A percentile compares a stretch with the other conserved stretches of the same genome.
These are phyloP conservation scores for Sungouiella thailandica DNA, from an alignment of 805 yeast species.

Conservation along the genomic window DNA sequence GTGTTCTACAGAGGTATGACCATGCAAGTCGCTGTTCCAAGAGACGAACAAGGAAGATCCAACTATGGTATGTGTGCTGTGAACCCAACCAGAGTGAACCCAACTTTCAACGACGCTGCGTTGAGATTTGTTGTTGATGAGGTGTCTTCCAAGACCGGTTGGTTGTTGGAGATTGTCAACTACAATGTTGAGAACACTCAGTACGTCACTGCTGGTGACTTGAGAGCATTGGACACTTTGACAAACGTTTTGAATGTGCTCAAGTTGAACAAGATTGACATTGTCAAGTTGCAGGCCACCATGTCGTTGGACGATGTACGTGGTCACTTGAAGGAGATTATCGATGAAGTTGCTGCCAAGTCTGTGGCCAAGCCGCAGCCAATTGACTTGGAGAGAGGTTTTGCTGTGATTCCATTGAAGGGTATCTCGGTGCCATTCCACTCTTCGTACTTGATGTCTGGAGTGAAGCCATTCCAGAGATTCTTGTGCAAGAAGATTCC, in stretches of 20 bases:
- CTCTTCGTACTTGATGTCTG: slow-evolving; percentile 95
- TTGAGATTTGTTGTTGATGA: slow-evolving; percentile 90
- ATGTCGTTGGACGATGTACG: slow-evolving; percentile 84
- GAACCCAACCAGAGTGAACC: slow-evolving; percentile 88
- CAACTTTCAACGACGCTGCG: slow-evolving; percentile 89
- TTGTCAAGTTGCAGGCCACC: slow-evolving; percentile 77
- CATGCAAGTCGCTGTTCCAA: slow-evolving; percentile 99
- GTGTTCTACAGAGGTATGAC: slow-evolving; percentile 99
- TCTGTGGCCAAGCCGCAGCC: slow-evolving; percentile 91
- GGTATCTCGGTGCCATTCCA: slow-evolving; percentile 99
- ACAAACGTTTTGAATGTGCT: slow-evolving; percentile 90
- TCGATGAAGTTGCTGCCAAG: slow-evolving; percentile 77
- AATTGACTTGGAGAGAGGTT: slow-evolving; percentile 94
- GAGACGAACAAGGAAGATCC: slow-evolving; percentile 92
- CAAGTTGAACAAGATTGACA: slow-evolving; percentile 91
- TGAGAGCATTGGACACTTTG: slow-evolving; percentile 89
- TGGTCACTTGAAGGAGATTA: slow-evolving; percentile 83
- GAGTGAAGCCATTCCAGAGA: slow-evolving; percentile 98
- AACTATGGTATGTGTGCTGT: slow-evolving; percentile 99
- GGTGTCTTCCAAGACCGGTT: slow-evolving; percentile 74
- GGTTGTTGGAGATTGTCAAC: slow-evolving; percentile 97
- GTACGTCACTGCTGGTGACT: slow-evolving; percentile 98
- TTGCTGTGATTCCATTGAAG: slow-evolving; percentile 95
- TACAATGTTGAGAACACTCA: slow-evolving; percentile 97
- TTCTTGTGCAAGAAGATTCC: slow-evolving; percentile 95